These are phyloP conservation scores for Neurospora sublineolata DNA, from an alignment of 495 filamentous ascomycete genomes.

Conservation along the genomic window DNA sequence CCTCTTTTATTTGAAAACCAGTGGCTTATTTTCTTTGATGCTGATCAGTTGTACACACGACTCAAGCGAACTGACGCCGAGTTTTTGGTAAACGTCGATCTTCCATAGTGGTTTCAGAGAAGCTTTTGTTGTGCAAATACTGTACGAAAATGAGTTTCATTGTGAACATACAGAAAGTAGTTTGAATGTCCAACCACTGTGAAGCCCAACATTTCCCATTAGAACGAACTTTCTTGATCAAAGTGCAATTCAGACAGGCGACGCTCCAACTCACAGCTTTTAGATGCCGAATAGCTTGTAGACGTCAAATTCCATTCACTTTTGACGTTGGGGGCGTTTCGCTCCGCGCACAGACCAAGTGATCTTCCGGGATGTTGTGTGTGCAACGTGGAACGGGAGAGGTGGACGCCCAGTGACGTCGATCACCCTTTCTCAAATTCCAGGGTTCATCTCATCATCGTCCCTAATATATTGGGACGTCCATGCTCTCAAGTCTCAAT, in stretches of 20 bases:
- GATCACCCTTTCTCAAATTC: constrained; percentile 1
- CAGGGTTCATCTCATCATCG: background rate
- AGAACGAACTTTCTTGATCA: background rate
- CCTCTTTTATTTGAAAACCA: background rate
- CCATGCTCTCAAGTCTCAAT: background rate
- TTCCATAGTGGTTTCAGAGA: background rate
- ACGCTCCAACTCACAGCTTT: background rate
- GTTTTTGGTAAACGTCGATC: background rate
- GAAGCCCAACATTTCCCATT: background rate
- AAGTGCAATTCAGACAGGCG: background rate
- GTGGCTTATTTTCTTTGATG: background rate
- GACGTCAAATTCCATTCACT: background rate
- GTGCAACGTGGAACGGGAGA: background rate
- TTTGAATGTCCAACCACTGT: background rate
- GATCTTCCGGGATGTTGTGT: no score
- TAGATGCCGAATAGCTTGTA: background rate
- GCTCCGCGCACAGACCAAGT: background rate
- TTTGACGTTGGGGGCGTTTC: background rate
- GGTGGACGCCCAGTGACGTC: constrained; percentile 6
- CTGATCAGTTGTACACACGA: background rate
- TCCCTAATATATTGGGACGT: background rate
- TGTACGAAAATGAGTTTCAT: background rate
- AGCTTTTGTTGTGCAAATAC: background rate
- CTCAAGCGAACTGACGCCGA: background rate
- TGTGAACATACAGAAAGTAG: background rate